Evolutionary conservation across 345 rosid species (phyloP), one percentile per base, ranked within the genome.

Genomic region (Hirschfeldia incana): DNA sequence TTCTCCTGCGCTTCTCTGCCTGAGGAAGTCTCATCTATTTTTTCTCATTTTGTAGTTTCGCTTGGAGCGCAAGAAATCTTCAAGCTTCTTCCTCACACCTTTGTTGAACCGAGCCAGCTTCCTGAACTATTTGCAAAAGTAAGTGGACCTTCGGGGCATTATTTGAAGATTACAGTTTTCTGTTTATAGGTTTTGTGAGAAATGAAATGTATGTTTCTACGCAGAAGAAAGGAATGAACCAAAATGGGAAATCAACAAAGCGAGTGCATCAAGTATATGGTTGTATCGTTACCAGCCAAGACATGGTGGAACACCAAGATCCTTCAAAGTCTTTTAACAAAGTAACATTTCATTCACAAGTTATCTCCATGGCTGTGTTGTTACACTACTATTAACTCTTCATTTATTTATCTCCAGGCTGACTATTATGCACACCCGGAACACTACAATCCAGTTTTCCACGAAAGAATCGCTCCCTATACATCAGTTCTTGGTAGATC

Each of bases 401-500:
- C 7, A 4, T 26, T 55, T 55, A 57, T 28, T 77, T 12, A 65
- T 9, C 53, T 83, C 75, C 93, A 94, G 98, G 91, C 84, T 0
- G 98, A 91, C 83, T 94, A 94, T 76, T 94, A 94, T 82, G 92
- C 88, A 39, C 97, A 94, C 79, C 98, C 97, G 3, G 98, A 88
- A 72, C 97, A 92, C 79, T 94, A 92, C 85, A 84, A 79, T 51
- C 86, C 97, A 66, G 53, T 87, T 77, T 92, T 92, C 85, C 97
- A 92, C 76, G 85, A 88, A 76, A 91, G 84, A 60, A 78, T 94
- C 29, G 91, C 90, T 29, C 94, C 97, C 9, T 94, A 91, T 82
- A 85, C 97, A 26, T 87, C 97, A 76, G 87, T 86, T 58, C 90
- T 94, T 53, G 97, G 98, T 94, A 90, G 11, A 86, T 76, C 51